These are phyloP conservation scores for Akebia trifoliata DNA, from an alignment of 164 flowering plant species.

Conservation along the genomic window DNA sequence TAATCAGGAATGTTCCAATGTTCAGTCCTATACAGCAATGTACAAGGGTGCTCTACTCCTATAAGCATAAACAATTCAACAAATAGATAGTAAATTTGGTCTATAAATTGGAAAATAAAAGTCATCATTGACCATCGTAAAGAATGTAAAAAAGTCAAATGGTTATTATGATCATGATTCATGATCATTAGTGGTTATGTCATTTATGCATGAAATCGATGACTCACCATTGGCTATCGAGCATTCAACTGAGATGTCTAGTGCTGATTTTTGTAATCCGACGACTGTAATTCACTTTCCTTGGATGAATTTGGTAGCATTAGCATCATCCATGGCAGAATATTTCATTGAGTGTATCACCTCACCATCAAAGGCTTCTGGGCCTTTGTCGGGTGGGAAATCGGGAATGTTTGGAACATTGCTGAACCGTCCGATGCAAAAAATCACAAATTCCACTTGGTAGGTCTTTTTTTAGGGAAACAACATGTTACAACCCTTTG, in stretches of 20 bases:
- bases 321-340: slow-evolving; percentile 37
- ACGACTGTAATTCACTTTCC: slow-evolving; percentile 40
- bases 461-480: no score
- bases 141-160: no score
- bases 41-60: slow-evolving; percentile 56
- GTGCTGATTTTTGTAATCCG: slow-evolving; percentile 47
- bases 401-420: slow-evolving; percentile 48
- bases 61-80: slow-evolving; percentile 7
- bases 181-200: no score
- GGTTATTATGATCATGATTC: no score
- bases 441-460: slow-evolving; percentile 39
- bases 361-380: slow-evolving; percentile 46
- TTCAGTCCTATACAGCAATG: slow-evolving; percentile 35
- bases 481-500: no score
- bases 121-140: not conserved
- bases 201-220: not conserved
- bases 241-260: slow-evolving; percentile 44
- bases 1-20: slow-evolving; percentile 53
- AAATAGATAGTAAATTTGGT: no score
- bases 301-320: slow-evolving; percentile 29
- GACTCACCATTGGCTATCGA: slow-evolving; percentile 34
- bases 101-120: no score
- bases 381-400: slow-evolving; percentile 37
- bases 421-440: slow-evolving; percentile 47
- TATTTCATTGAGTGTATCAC: slow-evolving; percentile 63